phyloP scores from a whole-genome alignment of 2,329 filamentous ascomycete genomes.

The Alternaria arborescens region DNA sequence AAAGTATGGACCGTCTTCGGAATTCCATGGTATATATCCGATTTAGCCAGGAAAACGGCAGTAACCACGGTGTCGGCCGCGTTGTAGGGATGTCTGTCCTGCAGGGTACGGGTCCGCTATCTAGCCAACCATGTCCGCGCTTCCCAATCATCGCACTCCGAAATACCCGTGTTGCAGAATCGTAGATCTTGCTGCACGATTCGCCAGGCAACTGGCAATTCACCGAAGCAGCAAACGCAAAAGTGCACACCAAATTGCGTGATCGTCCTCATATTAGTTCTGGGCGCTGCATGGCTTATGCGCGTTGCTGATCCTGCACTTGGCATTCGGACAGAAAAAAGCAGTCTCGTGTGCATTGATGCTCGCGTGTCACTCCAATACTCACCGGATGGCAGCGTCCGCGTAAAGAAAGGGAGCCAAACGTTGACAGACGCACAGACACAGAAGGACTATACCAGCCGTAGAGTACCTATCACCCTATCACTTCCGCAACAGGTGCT shows the following conservation, averaged over 20 bases:
- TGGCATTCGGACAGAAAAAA: not conserved
- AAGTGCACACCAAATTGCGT: slow-evolving; percentile 11
- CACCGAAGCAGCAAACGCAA: not conserved
- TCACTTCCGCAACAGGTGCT: not conserved
- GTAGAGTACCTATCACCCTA: not conserved
- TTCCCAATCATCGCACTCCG: not conserved
- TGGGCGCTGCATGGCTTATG: slow-evolving; percentile 4
- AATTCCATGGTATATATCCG: not conserved
- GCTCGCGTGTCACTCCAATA: not conserved
- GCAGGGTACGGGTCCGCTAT: not conserved
- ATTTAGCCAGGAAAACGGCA: not conserved
- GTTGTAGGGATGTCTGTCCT: not conserved
- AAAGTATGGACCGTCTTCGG: not conserved
- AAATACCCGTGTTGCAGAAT: not conserved
- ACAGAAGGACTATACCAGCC: not conserved
- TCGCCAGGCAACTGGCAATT: not conserved
- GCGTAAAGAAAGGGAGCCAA: not conserved
- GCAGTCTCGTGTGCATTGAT: not conserved
- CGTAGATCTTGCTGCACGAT: not conserved
- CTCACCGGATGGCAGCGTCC: not conserved
- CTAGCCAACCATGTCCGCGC: not conserved
- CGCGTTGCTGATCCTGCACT: not conserved
- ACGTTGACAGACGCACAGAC: not conserved
- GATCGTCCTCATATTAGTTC: not conserved
- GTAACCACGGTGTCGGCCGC: not conserved